Base-by-base conservation (phyloP, 2,329 filamentous ascomycete genomes). In the Aspergillus pseudonomiae region DNA sequence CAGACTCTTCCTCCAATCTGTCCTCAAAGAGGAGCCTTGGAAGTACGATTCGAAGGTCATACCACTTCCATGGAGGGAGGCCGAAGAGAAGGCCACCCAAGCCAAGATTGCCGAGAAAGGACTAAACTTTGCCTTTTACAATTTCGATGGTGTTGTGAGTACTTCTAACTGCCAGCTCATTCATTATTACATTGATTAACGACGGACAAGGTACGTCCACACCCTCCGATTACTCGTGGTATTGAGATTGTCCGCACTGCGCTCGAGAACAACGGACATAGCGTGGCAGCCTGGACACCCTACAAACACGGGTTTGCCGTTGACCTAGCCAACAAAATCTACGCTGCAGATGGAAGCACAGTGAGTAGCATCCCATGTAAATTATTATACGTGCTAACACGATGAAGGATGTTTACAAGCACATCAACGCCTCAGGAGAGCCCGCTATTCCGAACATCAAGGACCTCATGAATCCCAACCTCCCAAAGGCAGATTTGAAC, bases 171-270 rank as follows among this genome's bases (percentile, higher is more conserved):
- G 16, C 19, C 7, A 6, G 1, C 11, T 6, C 39, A 36, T 41
- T n/a, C 0, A 16, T 10, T 0, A 1, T 41, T 16, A 41, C 3
- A 19, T 3, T 41, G 36, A 10, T 9, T 50, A 19, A 26, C 46
- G 3, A 0, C 16, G 21, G 12, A 16, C 6, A 9, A 52, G 48
- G 48, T 52, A 19, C 52, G 11, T 75, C 77, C 11, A 3, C 77
- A 80, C 50, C 78, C 78, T 1, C 77, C 78, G 0, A 69, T 80
- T n/a, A 63, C 71, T 21, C 73, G 77, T 24, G 78, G 69, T 3
- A 46, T 79, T 2, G 59, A 74, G 4, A 71, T 56, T 3, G 71
- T 76, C 9, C 67, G 72, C 1, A 66, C 69, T 5, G 66, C 63
- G 0, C 32, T 78, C 50, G 66, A 70, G 50, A 43, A 68, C 9